Base-by-base conservation (phyloP, 2,329 filamentous ascomycete species). In the Cladosporium phlei region DNA sequence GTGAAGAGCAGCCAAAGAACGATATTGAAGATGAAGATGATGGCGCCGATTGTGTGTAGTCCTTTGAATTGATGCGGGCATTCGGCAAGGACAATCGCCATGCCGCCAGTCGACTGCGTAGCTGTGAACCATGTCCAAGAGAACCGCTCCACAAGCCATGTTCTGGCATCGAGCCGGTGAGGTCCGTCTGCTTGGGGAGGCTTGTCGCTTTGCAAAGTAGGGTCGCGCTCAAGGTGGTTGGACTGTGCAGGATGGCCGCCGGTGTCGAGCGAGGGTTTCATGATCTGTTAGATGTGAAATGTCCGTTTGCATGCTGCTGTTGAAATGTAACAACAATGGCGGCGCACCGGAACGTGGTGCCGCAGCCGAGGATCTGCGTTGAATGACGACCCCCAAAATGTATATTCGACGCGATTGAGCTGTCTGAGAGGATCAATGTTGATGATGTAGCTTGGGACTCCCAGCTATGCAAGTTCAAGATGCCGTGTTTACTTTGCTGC, bases 1-100 rank as follows among this genome's bases (percentile, higher is more conserved):
- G 59, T 52, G 60, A 78, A 77, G 46, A 73, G 59, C 3, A 46
- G 43, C 33, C 33, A 46, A 27, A 46, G 33, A 47, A 74, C 52
- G 4, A 78, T 63, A 55, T 76, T 75, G 50, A 77, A 56, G 30
- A 77, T 61, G 59, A 72, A 78, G 51, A 78, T 66, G 48, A 73
- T 53, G 17, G 72, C 71, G 12, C 75, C 76, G 46, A 79, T 73
- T 9, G 66, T 69, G 48, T 70, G 64, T 11, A 79, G 68, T n/a
- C 75, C 75, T 0, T 57, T 55, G 53, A 78, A 79, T 1, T 56
- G 49, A 43, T 70, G 69, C 0, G 71, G 72, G 37, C 69, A 62
- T 20, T 68, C 60, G 5, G 66, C 57, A 19, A 75, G 63, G n/a
- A 74, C 59, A 2, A 72, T 64, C 9, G 69, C 62, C 10, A 75